A percentile compares a stretch with the other conserved stretches of the same genome.
Evolutionary conservation across 345 rosid genomes (phyloP).

Genomic region (Orychophragmus violaceus): DNA sequence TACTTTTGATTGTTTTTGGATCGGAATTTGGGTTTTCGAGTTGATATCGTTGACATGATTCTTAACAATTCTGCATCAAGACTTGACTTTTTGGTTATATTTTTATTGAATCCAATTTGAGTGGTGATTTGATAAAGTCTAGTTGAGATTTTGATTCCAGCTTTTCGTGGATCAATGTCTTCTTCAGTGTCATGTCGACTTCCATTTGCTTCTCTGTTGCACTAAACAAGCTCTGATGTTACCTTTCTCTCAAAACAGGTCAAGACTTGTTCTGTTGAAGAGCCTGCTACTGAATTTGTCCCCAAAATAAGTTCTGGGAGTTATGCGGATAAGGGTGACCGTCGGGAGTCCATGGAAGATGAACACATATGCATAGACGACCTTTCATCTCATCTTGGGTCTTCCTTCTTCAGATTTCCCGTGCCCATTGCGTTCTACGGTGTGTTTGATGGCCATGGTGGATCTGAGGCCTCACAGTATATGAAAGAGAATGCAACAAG

Average conservation of each 20-base stretch:
- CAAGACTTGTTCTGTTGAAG: conserved; percentile 24
- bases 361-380: conserved; percentile 67
- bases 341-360: conserved; percentile 67
- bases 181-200: background rate
- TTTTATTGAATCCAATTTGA: background rate
- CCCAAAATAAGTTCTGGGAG: conserved; percentile 71
- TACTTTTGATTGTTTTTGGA: background rate
- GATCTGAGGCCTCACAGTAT: conserved; percentile 65
- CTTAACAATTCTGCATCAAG: background rate
- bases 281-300: conserved; percentile 25
- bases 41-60: background rate
- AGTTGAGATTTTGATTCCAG: background rate
- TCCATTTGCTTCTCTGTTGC: background rate
- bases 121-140: background rate
- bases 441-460: conserved; percentile 91
- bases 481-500: conserved; percentile 75
- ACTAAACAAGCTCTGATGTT: background rate
- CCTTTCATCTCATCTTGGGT: conserved; percentile 51
- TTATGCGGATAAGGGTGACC: conserved; percentile 70
- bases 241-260: conserved; percentile 10
- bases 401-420: conserved; percentile 25
- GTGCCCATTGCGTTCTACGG: conserved; percentile 65
- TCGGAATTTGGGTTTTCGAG: background rate
- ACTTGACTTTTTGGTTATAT: background rate
- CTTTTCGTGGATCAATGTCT: background rate